These are phyloP conservation scores for Aspergillus coremiiformis DNA, from an alignment of 495 filamentous ascomycete species.

Conservation along the genomic window DNA sequence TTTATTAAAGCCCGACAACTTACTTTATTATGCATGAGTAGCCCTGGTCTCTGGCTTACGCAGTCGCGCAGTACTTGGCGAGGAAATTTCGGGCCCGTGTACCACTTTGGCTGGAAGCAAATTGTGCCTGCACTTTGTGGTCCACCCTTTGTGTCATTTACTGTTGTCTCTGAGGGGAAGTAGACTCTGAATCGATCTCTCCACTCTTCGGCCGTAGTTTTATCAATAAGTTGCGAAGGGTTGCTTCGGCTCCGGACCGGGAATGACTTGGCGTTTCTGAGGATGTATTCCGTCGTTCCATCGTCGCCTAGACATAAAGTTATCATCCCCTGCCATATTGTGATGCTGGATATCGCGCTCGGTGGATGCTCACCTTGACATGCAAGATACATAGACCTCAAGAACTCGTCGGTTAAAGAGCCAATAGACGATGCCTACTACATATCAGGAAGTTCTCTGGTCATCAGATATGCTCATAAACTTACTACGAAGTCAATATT, in stretches of 20 bases:
- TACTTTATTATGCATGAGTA: conserved; percentile 87
- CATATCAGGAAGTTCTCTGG: background rate
- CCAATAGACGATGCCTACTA: conserved; percentile 71
- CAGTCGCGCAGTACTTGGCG: conserved; percentile 65
- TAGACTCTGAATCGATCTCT: conserved; percentile 59
- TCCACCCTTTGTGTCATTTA: conserved; percentile 53
- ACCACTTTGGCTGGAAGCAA: conserved; percentile 66
- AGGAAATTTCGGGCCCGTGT: conserved; percentile 58
- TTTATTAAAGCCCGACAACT: background rate
- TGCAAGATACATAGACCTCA: conserved; percentile 67
- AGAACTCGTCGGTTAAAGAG: conserved; percentile 56
- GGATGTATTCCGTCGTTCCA: conserved; percentile 48
- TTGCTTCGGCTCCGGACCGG: conserved; percentile 9
- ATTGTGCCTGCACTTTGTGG: conserved; percentile 66
- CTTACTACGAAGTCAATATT: conserved; percentile 56
- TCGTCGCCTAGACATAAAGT: conserved; percentile 45
- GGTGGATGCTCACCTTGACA: conserved; percentile 50
- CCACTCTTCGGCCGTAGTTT: conserved; percentile 35
- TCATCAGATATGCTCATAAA: background rate
- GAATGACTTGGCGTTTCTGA: conserved; percentile 32
- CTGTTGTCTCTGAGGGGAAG: conserved; percentile 74
- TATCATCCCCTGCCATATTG: background rate
- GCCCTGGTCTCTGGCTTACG: conserved; percentile 51
- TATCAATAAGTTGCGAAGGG: conserved; percentile 12
- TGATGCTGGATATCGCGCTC: background rate